Evolutionary conservation across 2,329 filamentous ascomycete genomes (phyloP).

Genomic region (Beauveria sp.): DNA sequence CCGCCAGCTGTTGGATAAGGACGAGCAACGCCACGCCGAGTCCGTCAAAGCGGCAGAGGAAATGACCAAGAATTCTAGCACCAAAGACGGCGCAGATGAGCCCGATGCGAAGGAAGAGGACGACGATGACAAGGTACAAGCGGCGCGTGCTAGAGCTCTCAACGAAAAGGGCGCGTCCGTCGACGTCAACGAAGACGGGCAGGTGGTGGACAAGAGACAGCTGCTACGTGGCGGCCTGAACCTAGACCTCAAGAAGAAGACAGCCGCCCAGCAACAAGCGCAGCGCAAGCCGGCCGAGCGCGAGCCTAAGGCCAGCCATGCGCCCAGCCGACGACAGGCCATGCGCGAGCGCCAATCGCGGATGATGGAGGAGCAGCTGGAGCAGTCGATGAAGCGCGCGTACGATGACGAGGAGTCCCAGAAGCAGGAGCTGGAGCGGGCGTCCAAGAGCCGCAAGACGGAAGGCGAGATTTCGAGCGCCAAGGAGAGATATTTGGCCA

Average conservation of each 20-base stretch:
- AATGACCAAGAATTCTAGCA: conserved; percentile 34
- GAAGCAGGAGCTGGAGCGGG: conserved; percentile 53
- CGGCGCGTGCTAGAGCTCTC: conserved; percentile 59
- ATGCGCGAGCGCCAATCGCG: conserved; percentile 68
- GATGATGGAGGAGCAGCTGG: conserved; percentile 73
- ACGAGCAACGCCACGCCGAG: conserved; percentile 62
- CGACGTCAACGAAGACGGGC: conserved; percentile 71
- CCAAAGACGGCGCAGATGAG: background rate
- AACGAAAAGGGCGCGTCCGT: conserved; percentile 55
- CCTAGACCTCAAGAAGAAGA: conserved; percentile 55
- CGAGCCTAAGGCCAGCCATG: conserved; percentile 29
- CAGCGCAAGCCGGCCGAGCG: conserved; percentile 21
- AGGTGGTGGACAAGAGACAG: conserved; percentile 79
- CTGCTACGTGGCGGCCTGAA: conserved; percentile 71
- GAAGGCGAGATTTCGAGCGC: conserved; percentile 68
- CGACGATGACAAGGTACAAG: conserved; percentile 46
- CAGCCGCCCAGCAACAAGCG: conserved; percentile 23
- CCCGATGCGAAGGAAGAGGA: conserved; percentile 22
- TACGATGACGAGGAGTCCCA: conserved; percentile 62
- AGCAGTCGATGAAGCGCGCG: conserved; percentile 62
- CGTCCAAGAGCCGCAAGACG: conserved; percentile 71
- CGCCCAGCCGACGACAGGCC: conserved; percentile 48
- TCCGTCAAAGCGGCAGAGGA: conserved; percentile 60
- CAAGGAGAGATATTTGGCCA: conserved; percentile 69
- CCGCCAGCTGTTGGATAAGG: conserved; percentile 62